Evolutionary conservation across 495 filamentous ascomycete genomes (phyloP).

Genomic region (Echria macrotheca): DNA sequence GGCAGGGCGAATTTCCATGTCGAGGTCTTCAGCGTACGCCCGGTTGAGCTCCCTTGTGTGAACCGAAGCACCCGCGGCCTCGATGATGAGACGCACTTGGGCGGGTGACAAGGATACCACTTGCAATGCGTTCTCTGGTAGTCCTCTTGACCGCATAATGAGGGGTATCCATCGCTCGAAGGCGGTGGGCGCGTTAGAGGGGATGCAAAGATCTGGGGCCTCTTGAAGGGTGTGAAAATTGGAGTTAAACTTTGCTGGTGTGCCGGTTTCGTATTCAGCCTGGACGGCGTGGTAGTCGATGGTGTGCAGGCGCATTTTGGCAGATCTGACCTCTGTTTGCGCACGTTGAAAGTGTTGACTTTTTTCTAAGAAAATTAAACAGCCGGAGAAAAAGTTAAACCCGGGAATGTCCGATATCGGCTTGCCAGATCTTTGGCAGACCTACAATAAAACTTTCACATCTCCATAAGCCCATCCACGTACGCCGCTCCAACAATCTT

Average conservation of each 20-base stretch:
- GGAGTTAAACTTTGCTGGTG: constrained; percentile 18
- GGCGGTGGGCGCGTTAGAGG: constrained; percentile 17
- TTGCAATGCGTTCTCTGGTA: constrained; percentile 10
- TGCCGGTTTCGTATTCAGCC: not conserved
- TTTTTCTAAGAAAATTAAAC: too few species aligned
- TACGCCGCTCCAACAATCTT: too few species aligned
- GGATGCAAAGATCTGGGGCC: constrained; percentile 16
- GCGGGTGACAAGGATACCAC: constrained; percentile 3
- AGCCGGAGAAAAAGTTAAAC: too few species aligned
- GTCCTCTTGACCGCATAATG: constrained; percentile 15
- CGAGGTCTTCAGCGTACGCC: constrained; percentile 17
- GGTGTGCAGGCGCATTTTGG: not conserved
- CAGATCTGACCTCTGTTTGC: not conserved
- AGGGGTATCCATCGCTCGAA: constrained; percentile 26
- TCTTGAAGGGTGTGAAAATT: constrained; percentile 17
- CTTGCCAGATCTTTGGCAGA: too few species aligned
- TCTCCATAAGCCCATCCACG: too few species aligned
- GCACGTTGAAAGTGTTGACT: too few species aligned
- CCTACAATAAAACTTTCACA: too few species aligned
- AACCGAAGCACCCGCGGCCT: constrained; percentile 11
- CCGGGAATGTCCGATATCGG: too few species aligned
- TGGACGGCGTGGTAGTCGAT: not conserved
- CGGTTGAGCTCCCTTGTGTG: constrained; percentile 14
- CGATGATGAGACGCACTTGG: constrained; percentile 15
- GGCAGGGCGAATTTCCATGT: constrained; percentile 8